phyloP scores from a whole-genome alignment of 352 stramenopile species.

The Thalassiosira hispida region DNA sequence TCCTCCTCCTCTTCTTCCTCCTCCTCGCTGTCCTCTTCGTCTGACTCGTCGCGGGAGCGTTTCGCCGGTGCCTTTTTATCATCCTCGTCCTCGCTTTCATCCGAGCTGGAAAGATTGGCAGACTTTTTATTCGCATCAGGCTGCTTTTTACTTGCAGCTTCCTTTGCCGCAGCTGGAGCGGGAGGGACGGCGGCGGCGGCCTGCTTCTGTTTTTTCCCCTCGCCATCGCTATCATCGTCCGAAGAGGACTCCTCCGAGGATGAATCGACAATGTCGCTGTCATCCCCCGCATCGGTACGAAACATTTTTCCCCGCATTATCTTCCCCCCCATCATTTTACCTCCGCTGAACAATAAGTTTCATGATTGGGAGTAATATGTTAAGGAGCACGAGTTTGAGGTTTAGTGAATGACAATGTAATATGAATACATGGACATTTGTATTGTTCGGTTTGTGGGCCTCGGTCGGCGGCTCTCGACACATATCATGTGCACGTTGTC shows the following conservation, averaged over 20 bases:
- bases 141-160: not conserved
- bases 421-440: no score
- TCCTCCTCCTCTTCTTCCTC: slow-evolving; percentile 55
- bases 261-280: slow-evolving; percentile 29
- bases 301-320: slow-evolving; percentile 69
- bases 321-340: slow-evolving; percentile 69
- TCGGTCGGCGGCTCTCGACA: no score
- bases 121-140: slow-evolving; percentile 64
- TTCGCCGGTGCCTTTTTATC: slow-evolving; percentile 41
- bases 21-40: slow-evolving; percentile 59
- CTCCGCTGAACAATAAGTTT: slow-evolving; percentile 26
- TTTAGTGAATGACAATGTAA: no score
- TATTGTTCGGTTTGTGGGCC: no score
- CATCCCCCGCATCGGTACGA: slow-evolving; percentile 15
- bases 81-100: slow-evolving; percentile 46
- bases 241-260: slow-evolving; percentile 52
- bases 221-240: slow-evolving; percentile 37
- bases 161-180: slow-evolving; percentile 11
- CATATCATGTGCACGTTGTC: no score
- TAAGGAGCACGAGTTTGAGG: no score
- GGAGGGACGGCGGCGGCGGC: not conserved
- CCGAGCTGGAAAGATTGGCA: slow-evolving; percentile 76
- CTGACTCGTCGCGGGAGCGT: slow-evolving; percentile 53
- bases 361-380: no score
- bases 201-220: slow-evolving; percentile 7